Conservation (phyloP, 2,329 filamentous ascomycete genomes). For the Metarhizium robertsii region DNA sequence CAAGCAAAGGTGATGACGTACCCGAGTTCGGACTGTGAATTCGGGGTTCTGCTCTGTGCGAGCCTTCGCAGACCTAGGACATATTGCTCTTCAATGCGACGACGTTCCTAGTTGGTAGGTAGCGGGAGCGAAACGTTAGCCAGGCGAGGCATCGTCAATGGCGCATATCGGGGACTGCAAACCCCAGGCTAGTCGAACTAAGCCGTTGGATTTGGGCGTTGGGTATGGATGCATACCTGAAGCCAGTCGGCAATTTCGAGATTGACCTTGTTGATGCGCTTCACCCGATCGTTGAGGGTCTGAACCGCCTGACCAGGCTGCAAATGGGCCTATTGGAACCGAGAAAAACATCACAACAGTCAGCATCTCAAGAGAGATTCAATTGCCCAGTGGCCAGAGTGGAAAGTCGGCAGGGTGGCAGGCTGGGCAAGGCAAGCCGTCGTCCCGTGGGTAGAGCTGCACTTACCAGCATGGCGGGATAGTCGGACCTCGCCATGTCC, state of each 20-base stretch:
- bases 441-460: neutral
- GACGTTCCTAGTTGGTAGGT: conserved; percentile 61
- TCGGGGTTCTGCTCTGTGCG: conserved; percentile 62
- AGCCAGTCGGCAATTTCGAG: conserved; percentile 93
- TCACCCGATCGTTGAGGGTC: conserved; percentile 77
- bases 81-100: conserved; percentile 85
- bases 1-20: conserved; percentile 35
- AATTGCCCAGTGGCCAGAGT: neutral
- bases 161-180: neutral
- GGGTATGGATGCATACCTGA: conserved; percentile 52
- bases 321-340: conserved; percentile 58
- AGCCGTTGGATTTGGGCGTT: neutral
- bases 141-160: neutral
- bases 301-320: conserved; percentile 74
- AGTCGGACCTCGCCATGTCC: conserved; percentile 76
- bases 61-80: conserved; percentile 74
- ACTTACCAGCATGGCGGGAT: conserved; percentile 88
- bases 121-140: conserved; percentile 1
- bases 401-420: neutral
- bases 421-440: conserved; percentile 1
- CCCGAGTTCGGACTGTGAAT: conserved; percentile 76
- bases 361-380: conserved; percentile 5
- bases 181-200: neutral
- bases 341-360: neutral
- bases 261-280: conserved; percentile 79